Base-by-base conservation (phyloP, 192 early-diverging fungal genomes). In the Umbelopsis ramanniana region DNA sequence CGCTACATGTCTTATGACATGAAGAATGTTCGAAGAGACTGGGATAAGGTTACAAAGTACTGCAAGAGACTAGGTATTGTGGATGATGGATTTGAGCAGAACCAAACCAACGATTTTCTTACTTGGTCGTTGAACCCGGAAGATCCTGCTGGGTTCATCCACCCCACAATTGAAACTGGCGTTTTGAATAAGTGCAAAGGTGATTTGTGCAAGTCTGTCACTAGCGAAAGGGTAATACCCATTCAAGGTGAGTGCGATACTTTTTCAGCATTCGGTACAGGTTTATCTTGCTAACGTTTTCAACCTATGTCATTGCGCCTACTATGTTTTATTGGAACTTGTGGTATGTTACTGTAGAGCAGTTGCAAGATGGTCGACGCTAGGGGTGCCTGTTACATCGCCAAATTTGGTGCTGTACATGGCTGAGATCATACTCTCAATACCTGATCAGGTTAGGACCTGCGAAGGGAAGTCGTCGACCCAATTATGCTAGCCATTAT, bases 1-100 rank as follows among this genome's bases (percentile, higher is more conserved):
- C 79, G 80, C 23, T 90, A 89, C 82, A 88, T 90, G 76, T 90
- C 89, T 17, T 71, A 68, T 26, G 80, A 84, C 46, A 29, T 84
- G 50, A 79, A 87, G 80, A 89, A 89, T 69, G 86, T 90, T 7
- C 81, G 82, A 50, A 82, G 89, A 21, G 87, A 89, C 70, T 90
- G 89, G 89, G 82, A 82, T 73, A 90, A 90, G 75, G 89, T 90
- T 11, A 87, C 87, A 67, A 81, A 80, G 45, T 89, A 87, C 69
- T 79, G 75, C 78, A 89, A 88, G 78, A 78, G 83, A 21, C 82
- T 90, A 23, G 85, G 75, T 15, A 83, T 90, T 48, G 82, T 89
- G 15, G 81, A 89, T 15, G 79, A 80, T 40, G 15, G 2, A 7
- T 90, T 90, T 70, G 78, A 76, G 2, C 87, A 87, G 60, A 90